Evolutionary conservation across 2,329 filamentous ascomycete genomes (phyloP), one percentile per base, ranked within the genome.

Genomic region (Trichoderma atroviride): DNA sequence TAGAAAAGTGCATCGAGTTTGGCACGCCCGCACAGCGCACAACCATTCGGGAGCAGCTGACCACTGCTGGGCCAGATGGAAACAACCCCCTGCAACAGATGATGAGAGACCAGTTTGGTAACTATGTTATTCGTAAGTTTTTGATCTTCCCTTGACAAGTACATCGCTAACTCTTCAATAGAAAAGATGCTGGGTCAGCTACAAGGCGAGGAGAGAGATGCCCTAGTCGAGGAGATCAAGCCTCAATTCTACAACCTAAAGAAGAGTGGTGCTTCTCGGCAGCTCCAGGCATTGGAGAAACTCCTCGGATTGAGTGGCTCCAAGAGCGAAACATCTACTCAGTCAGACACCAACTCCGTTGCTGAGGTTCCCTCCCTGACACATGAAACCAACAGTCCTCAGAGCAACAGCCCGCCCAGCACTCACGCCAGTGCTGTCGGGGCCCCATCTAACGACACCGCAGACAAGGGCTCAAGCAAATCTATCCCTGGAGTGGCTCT

Each of bases 51-150:
- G 82, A 83, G 61, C 84, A 87, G 70, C 82, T 94, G 31, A 89
- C 86, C 2, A 84, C 84, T 1, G 78, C 84, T 19, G 87, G 87
- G 65, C 85, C 86, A 9, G 87, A 91, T 55, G 91, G 91, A 14
- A 88, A 89, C 68, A 90, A 85, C 68, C 88, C 89, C n/a, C 82
- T 98, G 47, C 86, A 91, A 71, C 84, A 87, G 27, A 85, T 97
- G 81, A 94, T 97, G 86, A 92, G 91, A 73, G 95, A 99, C 77
- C 91, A 93, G 72, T 98, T 91, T 78, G 96, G 93, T 70, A 99
- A 99, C 79, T 99, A 98, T 78, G 95, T 98, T 6, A 91, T 98
- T 71, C 95, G 94, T 97, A 88, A 89, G 93, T 79, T 14, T 10
- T 4, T 40, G 5, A 19, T 31, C 19, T n/a, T 40, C 24, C 7